Evolutionary conservation across 2,329 filamentous ascomycete species (phyloP), one percentile per base, ranked within the genome.

Genomic region (Calonectria pseudoreteaudii): DNA sequence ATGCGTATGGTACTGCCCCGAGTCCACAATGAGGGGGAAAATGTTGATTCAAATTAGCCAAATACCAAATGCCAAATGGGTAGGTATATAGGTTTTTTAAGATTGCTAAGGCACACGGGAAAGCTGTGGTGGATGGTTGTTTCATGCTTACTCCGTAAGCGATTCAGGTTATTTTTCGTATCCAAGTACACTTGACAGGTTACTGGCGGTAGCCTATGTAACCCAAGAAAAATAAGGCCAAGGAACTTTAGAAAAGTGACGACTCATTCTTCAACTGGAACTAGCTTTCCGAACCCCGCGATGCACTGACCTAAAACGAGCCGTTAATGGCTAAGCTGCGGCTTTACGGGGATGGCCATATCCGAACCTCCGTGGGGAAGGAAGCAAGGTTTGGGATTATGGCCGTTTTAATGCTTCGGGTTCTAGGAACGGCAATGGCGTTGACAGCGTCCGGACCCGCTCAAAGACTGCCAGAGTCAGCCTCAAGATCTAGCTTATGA

Each of bases 391-490:
- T 38, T 66, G 41, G 31, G 36, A 58, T 80, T 41, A 79, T n/a
- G 66, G 20, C 60, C 56, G 70, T 66, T 74, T 75, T 70, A 80
- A 74, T 38, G 75, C 75, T 26, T 77, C 74, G 13, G 82, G 82
- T 49, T 86, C 81, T 10, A 86, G 76, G 52, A 86, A 85, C 6
- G 84, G 84, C 69, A 85, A 84, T 11, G 82, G 72, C 23, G 81
- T 77, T 13, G 78, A 76, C 9, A 76, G 69, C 20, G 79, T 81
- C 65, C 83, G 80, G 72, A 85, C 79, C 31, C 71, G 78, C 8
- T 81, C 36, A 47, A 75, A 69, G 26, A 81, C 83, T 84, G 36
- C 18, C 20, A 30, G 47, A 23, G 28, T 44, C 11, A 71, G 65
- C 30, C 62, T 74, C 16, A 70, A 71, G 28, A 53, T 34, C 31